Percentiles rank a stretch among this genome's conserved stretches.
Evolutionary conservation across 2,329 filamentous ascomycete species (phyloP).

Genomic region (Davidsoniella neocaledoniae): DNA sequence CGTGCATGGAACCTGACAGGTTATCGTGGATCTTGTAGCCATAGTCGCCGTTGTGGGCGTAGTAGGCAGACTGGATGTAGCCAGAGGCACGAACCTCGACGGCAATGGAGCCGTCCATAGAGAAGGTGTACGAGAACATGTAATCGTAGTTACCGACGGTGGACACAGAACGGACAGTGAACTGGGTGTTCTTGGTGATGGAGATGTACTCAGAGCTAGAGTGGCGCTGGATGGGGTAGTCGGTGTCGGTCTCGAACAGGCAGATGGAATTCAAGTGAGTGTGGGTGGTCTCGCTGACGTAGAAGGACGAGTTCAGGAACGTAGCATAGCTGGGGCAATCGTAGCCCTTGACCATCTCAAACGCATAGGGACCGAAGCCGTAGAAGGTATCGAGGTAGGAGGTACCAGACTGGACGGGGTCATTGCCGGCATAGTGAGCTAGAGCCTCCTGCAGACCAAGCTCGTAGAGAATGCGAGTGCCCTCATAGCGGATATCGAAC

Average conservation of each 20-base stretch:
- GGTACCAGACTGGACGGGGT: constrained; percentile 27
- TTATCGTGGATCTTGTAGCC: constrained; percentile 21
- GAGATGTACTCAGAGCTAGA: constrained; percentile 15
- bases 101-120: constrained; percentile 23
- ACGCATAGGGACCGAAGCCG: constrained; percentile 21
- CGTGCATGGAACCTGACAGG: constrained; percentile 22
- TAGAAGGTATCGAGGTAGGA: constrained; percentile 27
- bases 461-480: constrained; percentile 34
- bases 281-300: constrained; percentile 18
- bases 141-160: constrained; percentile 28
- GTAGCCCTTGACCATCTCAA: constrained; percentile 25
- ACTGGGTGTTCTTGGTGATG: constrained; percentile 19
- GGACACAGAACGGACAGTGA: constrained; percentile 15
- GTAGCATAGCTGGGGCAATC: constrained; percentile 25
- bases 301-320: constrained; percentile 21
- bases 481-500: constrained; percentile 33
- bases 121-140: constrained; percentile 22
- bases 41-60: constrained; percentile 20
- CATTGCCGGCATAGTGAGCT: constrained; percentile 32
- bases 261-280: constrained; percentile 21
- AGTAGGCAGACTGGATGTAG: constrained; percentile 22
- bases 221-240: constrained; percentile 23
- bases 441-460: constrained; percentile 35
- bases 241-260: constrained; percentile 23
- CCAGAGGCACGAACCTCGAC: constrained; percentile 24